Evolutionary conservation across 2,329 filamentous ascomycete genomes (phyloP), one percentile per base, ranked within the genome.

Genomic region (Apiospora aurea): DNA sequence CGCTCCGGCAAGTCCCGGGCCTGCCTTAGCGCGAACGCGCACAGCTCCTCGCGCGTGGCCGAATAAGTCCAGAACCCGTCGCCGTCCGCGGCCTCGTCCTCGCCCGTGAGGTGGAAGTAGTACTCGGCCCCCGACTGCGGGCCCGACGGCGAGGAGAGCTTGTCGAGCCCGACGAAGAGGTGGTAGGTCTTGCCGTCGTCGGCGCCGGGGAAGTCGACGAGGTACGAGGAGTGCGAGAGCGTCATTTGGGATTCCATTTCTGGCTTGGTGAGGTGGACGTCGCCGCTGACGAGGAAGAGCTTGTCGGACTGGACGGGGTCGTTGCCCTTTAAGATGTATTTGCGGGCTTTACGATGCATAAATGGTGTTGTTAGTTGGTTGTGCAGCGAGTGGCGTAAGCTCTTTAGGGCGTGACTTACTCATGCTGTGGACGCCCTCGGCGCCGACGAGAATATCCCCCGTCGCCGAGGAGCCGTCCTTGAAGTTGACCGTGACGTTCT

Each of bases 51-150:
- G 11, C 79, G 78, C 11, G 92, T 85, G 67, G 76, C 74, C 8
- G 73, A 44, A 76, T 88, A 87, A 0, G 95, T 94, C 91, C 94
- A 98, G 74, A 97, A 86, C 69, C 78, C 75, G 11, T 71, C 43
- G 41, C 67, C 71, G 29, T 29, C 26, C 6, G 67, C 67, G 24
- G 6, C 29, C 2, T 47, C 67, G 46, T 49, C 46, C 29, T 46
- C 24, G 43, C 67, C 26, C 46, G 71, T 64, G 18, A 75, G 1
- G 26, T 71, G 74, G 77, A 77, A 80, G 61, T 79, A 80, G 49
- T 79, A 79, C 8, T 73, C 67, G 51, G 51, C 51, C 13, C 74
- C 78, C 1, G 76, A 75, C 13, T 76, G 18, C 44, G 44, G 44
- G 44, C 7, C 5, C 1, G 24, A n/a, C 73, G 44, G 34, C 41